These are phyloP conservation scores for Aspergillus fumigatus DNA, from an alignment of 2,329 filamentous ascomycete genomes.

Conservation along the genomic window DNA sequence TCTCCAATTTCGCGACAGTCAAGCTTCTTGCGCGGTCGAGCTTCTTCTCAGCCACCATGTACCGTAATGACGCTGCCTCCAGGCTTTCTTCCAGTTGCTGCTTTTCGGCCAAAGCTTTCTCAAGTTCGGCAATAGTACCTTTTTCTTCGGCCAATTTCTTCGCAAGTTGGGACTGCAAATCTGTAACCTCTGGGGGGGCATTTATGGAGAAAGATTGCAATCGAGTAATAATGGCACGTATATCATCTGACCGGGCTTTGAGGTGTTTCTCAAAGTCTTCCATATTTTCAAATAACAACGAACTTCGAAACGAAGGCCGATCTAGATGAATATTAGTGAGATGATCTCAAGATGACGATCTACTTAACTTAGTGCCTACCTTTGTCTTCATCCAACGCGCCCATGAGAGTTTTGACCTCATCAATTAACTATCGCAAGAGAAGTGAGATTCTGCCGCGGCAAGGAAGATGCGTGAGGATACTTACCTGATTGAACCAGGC, in stretches of 20 bases:
- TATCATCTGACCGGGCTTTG: slow-evolving; percentile 67
- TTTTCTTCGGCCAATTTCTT: slow-evolving; percentile 78
- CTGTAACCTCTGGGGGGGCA: slow-evolving; percentile 62
- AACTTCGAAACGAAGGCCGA: slow-evolving; percentile 44
- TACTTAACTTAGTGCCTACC: slow-evolving; percentile 18
- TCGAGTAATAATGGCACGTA: slow-evolving; percentile 67
- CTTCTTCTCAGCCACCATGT: slow-evolving; percentile 93
- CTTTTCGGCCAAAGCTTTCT: slow-evolving; percentile 71
- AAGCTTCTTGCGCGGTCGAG: slow-evolving; percentile 83
- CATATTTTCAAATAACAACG: slow-evolving; percentile 52
- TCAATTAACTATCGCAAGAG: slow-evolving; percentile 38
- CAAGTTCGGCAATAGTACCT: slow-evolving; percentile 69
- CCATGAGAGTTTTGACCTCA: slow-evolving; percentile 42
- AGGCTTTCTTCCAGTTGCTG: slow-evolving; percentile 80
- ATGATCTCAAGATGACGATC: background rate
- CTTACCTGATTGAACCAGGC: slow-evolving; percentile 90
- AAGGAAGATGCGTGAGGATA: slow-evolving; percentile 9
- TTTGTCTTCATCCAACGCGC: slow-evolving; percentile 24
- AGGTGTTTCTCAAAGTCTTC: slow-evolving; percentile 73
- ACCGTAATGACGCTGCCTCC: slow-evolving; percentile 82
- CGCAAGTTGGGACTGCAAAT: slow-evolving; percentile 71
- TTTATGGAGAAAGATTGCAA: slow-evolving; percentile 53
- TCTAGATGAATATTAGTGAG: slow-evolving; percentile 9
- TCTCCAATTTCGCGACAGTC: slow-evolving; percentile 87
- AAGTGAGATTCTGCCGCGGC: slow-evolving; percentile 12